These are phyloP conservation scores for Cytospora mali DNA, from an alignment of 2,329 filamentous ascomycete species.

Conservation along the genomic window DNA sequence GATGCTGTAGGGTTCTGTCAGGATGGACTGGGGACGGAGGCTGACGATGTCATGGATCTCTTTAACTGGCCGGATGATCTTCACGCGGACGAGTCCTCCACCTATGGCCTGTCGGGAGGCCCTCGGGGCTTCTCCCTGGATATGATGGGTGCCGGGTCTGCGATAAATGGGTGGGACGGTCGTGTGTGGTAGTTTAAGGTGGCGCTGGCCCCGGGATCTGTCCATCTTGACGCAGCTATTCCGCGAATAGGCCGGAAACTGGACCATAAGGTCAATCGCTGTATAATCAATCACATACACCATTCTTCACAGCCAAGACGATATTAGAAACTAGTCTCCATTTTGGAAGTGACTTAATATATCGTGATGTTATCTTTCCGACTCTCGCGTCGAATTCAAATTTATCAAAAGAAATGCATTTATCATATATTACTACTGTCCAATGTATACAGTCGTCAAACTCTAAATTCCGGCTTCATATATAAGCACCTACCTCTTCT, in stretches of 20 bases:
- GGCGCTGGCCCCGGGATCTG: too few relatives aligned
- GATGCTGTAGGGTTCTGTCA: background rate
- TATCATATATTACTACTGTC: background rate
- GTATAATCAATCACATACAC: too few relatives aligned
- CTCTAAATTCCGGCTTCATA: background rate
- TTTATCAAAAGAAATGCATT: too few relatives aligned
- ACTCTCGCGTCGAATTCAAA: too few relatives aligned
- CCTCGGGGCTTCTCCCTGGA: background rate
- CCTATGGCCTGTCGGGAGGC: background rate
- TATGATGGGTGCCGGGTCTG: constrained; percentile 16
- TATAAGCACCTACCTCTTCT: background rate
- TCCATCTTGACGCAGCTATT: too few relatives aligned
- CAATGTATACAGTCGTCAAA: background rate
- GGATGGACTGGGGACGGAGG: background rate
- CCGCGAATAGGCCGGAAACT: too few relatives aligned
- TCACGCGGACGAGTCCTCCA: background rate
- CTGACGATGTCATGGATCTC: constrained; percentile 9
- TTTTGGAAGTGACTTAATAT: too few relatives aligned
- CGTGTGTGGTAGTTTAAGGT: constrained; percentile 5
- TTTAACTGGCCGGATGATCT: background rate
- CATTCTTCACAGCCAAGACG: too few relatives aligned
- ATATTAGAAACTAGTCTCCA: too few relatives aligned
- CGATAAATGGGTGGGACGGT: constrained; percentile 16
- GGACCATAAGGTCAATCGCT: too few relatives aligned
- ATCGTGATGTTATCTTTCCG: too few relatives aligned